phyloP scores from a whole-genome alignment of 2,329 filamentous ascomycete species.

The Ascochyta rabiei region DNA sequence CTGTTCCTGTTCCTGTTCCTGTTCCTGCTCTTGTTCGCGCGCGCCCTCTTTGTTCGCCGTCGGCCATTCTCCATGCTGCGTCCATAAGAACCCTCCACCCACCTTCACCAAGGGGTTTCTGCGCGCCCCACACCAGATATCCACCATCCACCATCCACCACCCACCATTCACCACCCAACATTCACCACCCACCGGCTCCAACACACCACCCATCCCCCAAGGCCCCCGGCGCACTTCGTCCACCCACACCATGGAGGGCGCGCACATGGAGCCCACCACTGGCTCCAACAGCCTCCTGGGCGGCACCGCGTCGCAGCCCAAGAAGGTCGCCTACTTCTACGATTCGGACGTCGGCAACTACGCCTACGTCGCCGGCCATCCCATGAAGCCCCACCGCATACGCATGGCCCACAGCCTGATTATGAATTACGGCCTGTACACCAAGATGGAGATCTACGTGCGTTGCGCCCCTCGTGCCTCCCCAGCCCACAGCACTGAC shows the following conservation, averaged over 20 bases:
- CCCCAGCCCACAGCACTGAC: neutral
- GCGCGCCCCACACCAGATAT: too few relatives aligned
- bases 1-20: too few relatives aligned
- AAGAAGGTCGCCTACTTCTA: conserved; percentile 98
- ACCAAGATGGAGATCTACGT: conserved; percentile 76
- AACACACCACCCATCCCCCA: neutral
- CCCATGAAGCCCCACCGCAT: conserved; percentile 73
- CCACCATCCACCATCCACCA: neutral
- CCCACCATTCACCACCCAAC: neutral
- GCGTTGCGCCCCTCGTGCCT: conserved; percentile 32
- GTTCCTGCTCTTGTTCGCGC: conserved; percentile 2
- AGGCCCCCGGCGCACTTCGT: neutral
- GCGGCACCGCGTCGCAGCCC: conserved; percentile 35
- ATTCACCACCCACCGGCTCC: neutral
- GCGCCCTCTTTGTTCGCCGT: conserved; percentile 1
- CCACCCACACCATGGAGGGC: conserved; percentile 19
- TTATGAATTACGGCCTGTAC: conserved; percentile 76
- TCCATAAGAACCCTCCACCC: neutral
- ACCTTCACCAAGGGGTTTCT: neutral
- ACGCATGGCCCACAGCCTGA: conserved; percentile 67
- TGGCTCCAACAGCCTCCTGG: conserved; percentile 16
- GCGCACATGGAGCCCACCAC: conserved; percentile 23
- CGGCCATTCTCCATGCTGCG: conserved; percentile 5
- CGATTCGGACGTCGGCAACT: conserved; percentile 97
- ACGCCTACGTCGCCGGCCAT: conserved; percentile 83